Conservation (phyloP, 305 asterid genomes). For the Fraxinus floribunda region DNA sequence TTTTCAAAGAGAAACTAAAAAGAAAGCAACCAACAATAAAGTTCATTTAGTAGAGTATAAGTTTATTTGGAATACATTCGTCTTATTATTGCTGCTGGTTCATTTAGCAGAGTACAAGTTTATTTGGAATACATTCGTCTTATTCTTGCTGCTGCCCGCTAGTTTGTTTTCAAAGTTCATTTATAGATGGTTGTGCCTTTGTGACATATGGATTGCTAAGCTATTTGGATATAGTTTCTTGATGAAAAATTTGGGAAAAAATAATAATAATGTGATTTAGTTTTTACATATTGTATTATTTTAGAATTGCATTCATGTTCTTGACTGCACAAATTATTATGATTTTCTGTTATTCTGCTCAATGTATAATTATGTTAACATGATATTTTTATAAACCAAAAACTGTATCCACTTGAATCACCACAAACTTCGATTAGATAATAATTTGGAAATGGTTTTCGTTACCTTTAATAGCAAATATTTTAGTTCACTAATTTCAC, state of each 20-base stretch:
- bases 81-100: not conserved
- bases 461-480: not conserved
- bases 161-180: not conserved
- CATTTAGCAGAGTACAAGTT: not conserved
- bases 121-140: not conserved
- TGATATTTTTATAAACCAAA: not conserved
- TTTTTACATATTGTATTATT: not conserved
- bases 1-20: not conserved
- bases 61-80: not conserved
- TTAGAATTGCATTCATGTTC: not conserved
- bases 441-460: not conserved
- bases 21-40: not conserved
- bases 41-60: not conserved
- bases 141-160: not conserved
- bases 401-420: not conserved
- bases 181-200: not conserved
- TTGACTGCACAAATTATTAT: not conserved
- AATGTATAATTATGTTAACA: not conserved
- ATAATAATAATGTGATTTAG: not conserved
- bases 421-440: not conserved
- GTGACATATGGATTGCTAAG: not conserved
- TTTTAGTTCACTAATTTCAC: not conserved
- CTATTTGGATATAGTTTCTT: not conserved
- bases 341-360: not conserved
- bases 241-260: not conserved